Percentiles rank a stretch among this genome's conserved stretches.
These are phyloP conservation scores for Cystobasidium onofrii DNA, from an alignment of 768 basidiomycete genomes.

Conservation along the genomic window DNA sequence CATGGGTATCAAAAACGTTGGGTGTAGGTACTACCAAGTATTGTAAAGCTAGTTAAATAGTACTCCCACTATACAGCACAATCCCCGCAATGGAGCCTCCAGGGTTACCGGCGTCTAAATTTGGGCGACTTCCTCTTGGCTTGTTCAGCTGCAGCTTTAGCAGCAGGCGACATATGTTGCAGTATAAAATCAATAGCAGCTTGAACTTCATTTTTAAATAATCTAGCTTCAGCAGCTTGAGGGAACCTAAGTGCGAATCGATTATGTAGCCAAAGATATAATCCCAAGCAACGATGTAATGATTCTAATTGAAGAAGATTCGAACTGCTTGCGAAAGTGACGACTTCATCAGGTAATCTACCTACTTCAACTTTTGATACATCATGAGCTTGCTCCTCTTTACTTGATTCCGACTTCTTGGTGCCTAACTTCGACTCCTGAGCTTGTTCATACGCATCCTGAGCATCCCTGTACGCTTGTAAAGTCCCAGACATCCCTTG, in stretches of 20 bases:
- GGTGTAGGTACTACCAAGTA: too few species aligned
- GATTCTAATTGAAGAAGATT: constrained; percentile 54
- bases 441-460: constrained; percentile 1
- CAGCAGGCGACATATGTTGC: not conserved
- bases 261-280: constrained; percentile 77
- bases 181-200: constrained; percentile 28
- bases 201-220: constrained; percentile 18
- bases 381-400: not conserved
- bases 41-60: too few species aligned
- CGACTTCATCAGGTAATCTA: not conserved
- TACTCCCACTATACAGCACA: too few species aligned
- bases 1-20: too few species aligned
- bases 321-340: not conserved
- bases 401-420: not conserved
- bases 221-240: constrained; percentile 51
- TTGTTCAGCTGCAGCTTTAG: not conserved
- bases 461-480: not conserved
- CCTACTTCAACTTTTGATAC: not conserved
- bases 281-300: constrained; percentile 63
- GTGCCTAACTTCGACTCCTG: not conserved
- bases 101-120: not conserved
- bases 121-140: not conserved
- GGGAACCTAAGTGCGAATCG: constrained; percentile 63
- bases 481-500: not conserved
- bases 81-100: not conserved